phyloP scores from a whole-genome alignment of 2,329 filamentous ascomycete species.

The Fusarium robinianum region DNA sequence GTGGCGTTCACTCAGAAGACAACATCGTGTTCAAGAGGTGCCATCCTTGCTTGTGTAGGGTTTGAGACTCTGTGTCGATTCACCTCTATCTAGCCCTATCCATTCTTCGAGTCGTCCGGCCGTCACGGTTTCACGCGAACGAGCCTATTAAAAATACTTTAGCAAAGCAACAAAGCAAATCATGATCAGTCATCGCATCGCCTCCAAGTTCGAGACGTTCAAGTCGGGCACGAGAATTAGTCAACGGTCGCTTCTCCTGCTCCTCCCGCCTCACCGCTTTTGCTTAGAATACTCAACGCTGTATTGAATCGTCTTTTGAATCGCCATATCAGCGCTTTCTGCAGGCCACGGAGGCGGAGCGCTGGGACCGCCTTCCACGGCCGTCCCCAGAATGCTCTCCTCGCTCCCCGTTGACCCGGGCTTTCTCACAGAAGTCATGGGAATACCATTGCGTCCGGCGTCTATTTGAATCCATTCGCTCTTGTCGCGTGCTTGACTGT shows the following conservation, averaged over 20 bases:
- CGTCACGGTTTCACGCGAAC: not conserved
- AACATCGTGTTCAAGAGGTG: no score
- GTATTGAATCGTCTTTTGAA: slow-evolving; percentile 28
- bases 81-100: not conserved
- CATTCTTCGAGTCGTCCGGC: not conserved
- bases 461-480: slow-evolving; percentile 34
- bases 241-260: not conserved
- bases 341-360: slow-evolving; percentile 7
- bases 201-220: not conserved
- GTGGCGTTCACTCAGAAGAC: not conserved
- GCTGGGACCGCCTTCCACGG: slow-evolving; percentile 12
- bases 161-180: slow-evolving; percentile 14
- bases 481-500: slow-evolving; percentile 27
- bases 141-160: not conserved
- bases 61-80: slow-evolving; percentile 6
- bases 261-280: slow-evolving; percentile 2
- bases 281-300: slow-evolving; percentile 23
- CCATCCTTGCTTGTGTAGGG: no score
- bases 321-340: slow-evolving; percentile 12
- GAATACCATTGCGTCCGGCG: slow-evolving; percentile 24
- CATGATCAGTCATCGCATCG: slow-evolving; percentile 4
- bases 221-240: not conserved
- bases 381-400: slow-evolving; percentile 28
- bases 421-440: slow-evolving; percentile 24
- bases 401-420: slow-evolving; percentile 32